A percentile compares a stretch with the other conserved stretches of the same genome.
Evolutionary conservation across 2,329 filamentous ascomycete genomes (phyloP).

Genomic region (Fusarium tupiense): DNA sequence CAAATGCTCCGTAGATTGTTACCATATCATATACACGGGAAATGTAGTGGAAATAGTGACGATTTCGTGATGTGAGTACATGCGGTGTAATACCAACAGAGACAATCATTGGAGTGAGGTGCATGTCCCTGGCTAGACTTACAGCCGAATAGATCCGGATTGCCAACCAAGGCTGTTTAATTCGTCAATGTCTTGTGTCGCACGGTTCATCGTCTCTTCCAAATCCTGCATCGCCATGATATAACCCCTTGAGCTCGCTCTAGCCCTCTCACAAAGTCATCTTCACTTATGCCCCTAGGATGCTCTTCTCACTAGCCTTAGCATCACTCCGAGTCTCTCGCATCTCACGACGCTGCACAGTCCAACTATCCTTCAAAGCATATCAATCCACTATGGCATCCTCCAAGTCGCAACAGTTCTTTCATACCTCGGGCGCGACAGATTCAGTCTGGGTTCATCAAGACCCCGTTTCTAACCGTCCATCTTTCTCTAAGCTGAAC

Average conservation of each 20-base stretch:
- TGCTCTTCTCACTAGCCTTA: constrained; percentile 14
- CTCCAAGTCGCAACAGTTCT: constrained; percentile 22
- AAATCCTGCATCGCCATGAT: neutral
- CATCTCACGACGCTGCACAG: neutral
- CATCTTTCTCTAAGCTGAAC: neutral
- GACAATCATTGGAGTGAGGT: neutral
- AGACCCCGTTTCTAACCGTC: constrained; percentile 52
- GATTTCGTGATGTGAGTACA: neutral
- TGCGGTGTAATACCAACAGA: neutral
- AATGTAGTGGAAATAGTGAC: constrained; percentile 11
- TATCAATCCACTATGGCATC: constrained; percentile 19
- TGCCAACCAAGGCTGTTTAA: neutral
- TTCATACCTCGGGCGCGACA: constrained; percentile 57
- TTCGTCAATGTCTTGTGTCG: neutral
- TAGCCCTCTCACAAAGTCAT: neutral
- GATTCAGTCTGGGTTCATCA: constrained; percentile 64
- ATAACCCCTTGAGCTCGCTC: neutral
- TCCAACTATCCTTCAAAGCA: constrained; percentile 3
- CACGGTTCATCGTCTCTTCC: neutral
- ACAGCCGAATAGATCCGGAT: neutral
- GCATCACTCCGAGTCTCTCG: constrained; percentile 1
- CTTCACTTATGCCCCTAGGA: neutral
- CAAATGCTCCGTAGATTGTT: neutral
- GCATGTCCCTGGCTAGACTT: neutral
- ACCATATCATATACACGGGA: neutral